Base-by-base conservation (phyloP, 441 rosid genomes). In the Populus hybrid region DNA sequence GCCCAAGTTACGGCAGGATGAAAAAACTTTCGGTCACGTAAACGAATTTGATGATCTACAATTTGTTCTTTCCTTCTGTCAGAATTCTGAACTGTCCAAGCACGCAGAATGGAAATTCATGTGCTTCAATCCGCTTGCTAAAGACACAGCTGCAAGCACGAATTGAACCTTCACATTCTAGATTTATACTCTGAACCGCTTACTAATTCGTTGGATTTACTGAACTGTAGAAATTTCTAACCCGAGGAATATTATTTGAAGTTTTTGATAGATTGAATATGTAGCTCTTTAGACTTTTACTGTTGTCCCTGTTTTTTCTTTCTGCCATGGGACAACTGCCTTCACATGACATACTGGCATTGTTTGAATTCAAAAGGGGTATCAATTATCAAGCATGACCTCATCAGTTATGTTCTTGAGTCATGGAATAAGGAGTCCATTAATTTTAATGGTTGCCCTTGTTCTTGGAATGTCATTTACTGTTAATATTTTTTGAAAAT, bases 341-440 rank as follows among this genome's bases (percentile, higher is more conserved):
- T 64, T 95, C 97, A 21, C 97, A 90, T 84, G 98, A 93, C 78
- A 95, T 95, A 76, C 81, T 93, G 82, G 94, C 97, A 59, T 86
- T 95, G 88, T 97, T 93, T 19, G 93, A 93, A 81, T 95, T 93
- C 86, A 93, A 95, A 89, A 95, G 91, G 87, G 97, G 95, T 38
- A 84, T 95, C 76, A 92, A 89, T 34, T 34, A 34, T 34, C 36
- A 34, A 34, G 86, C 94, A 91, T 85, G 99, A 93, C 83, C 99
- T 97, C n/a, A 88, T 94, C 19, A 95, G 96, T 65, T 95, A 82
- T 88, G 97, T 95, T 11, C 91, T 32, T 32, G 69, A 87, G 73
- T 95, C 99, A n/a, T 95, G 98, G 99, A 92, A 91, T 72, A 97
- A 95, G 57, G 99, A 93, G 83, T 92, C 99, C 32, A 95, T 93